phyloP scores from a whole-genome alignment of 768 basidiomycete genomes.

The Infundibulicybe gibba region DNA sequence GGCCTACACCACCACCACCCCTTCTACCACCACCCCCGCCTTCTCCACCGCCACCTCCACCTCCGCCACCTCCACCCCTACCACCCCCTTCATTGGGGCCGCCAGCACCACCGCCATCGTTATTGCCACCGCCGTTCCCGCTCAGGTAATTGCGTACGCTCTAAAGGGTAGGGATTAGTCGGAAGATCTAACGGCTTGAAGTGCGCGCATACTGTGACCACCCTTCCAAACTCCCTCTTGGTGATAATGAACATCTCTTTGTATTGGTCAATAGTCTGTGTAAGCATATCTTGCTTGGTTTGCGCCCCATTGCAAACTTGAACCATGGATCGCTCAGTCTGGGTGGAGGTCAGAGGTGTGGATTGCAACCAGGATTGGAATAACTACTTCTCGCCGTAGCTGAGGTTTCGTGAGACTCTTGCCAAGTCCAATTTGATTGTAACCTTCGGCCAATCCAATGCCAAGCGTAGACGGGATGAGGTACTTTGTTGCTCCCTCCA shows the following conservation, averaged over 20 bases:
- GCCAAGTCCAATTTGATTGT: constrained; percentile 87
- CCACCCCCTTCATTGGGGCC: constrained; percentile 27
- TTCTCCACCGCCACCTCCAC: constrained; percentile 18
- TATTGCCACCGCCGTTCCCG: too few species aligned
- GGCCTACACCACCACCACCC: constrained; percentile 23
- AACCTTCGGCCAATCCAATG: constrained; percentile 91
- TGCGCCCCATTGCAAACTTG: constrained; percentile 84
- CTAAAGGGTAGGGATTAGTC: constrained; percentile 27
- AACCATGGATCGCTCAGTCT: constrained; percentile 96
- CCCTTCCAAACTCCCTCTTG: constrained; percentile 70
- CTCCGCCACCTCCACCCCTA: constrained; percentile 26
- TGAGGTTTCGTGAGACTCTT: constrained; percentile 91
- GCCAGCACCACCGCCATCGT: constrained; percentile 31
- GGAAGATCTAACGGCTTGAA: too few species aligned
- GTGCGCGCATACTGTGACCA: constrained; percentile 51
- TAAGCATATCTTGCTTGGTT: constrained; percentile 81
- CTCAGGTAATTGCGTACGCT: constrained; percentile 54
- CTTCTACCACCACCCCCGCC: constrained; percentile 29
- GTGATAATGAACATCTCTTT: constrained; percentile 86
- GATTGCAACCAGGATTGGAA: neutral
- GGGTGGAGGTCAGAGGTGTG: neutral
- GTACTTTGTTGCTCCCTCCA: constrained; percentile 86
- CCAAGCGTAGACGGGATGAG: constrained; percentile 93
- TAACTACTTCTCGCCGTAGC: constrained; percentile 77
- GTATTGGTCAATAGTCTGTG: constrained; percentile 80